Evolutionary conservation across 2,329 filamentous ascomycete species (phyloP).

Genomic region (Leptographium flavum): DNA sequence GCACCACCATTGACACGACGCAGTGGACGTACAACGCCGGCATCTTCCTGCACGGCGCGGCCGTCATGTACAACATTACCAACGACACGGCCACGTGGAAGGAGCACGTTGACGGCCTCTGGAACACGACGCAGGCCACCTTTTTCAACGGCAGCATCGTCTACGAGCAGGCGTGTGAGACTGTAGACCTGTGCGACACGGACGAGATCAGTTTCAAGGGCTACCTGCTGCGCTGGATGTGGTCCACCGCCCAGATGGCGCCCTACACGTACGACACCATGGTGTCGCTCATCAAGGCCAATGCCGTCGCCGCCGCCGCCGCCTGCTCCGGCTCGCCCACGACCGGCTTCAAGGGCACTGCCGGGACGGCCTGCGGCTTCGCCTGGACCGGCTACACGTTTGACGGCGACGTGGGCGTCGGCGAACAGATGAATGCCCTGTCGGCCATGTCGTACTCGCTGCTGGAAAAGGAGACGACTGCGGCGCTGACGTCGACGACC

Average conservation of each 20-base stretch:
- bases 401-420: constrained; percentile 48
- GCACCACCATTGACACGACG: constrained; percentile 36
- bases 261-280: constrained; percentile 36
- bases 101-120: constrained; percentile 41
- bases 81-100: constrained; percentile 35
- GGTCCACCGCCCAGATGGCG: constrained; percentile 38
- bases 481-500: constrained; percentile 34
- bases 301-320: constrained; percentile 35
- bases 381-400: constrained; percentile 42
- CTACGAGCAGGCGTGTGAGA: constrained; percentile 55
- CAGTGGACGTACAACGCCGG: constrained; percentile 61
- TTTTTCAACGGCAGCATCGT: constrained; percentile 42
- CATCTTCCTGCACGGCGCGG: constrained; percentile 46
- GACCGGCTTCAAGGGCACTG: constrained; percentile 31
- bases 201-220: constrained; percentile 68
- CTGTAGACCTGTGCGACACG: constrained; percentile 43
- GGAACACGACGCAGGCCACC: constrained; percentile 36
- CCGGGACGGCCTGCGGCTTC: constrained; percentile 53
- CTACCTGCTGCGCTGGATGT: constrained; percentile 55
- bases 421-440: constrained; percentile 55
- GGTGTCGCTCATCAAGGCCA: constrained; percentile 33
- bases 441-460: constrained; percentile 49
- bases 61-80: constrained; percentile 51
- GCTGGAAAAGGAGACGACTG: constrained; percentile 22
- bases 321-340: constrained; percentile 34